A percentile compares a stretch with the other conserved stretches of the same genome.
These are phyloP conservation scores for Rhodomyrtus psidioides DNA, from an alignment of 441 rosid genomes.

Conservation along the genomic window DNA sequence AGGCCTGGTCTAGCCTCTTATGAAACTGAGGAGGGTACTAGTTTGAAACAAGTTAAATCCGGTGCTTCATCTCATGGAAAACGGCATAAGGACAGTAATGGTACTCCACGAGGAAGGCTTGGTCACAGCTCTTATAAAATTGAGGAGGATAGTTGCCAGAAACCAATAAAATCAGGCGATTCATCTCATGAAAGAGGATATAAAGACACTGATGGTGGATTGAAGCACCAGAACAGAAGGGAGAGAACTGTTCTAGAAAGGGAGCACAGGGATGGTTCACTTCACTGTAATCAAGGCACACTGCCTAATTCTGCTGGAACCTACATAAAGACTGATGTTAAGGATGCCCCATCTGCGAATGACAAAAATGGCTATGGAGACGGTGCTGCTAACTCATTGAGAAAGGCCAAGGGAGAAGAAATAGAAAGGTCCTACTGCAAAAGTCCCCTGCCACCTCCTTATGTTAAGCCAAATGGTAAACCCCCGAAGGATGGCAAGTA, in stretches of 20 bases:
- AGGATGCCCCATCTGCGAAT: slow-evolving; percentile 12
- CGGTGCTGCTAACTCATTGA: slow-evolving; percentile 9
- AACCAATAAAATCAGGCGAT: slow-evolving; percentile 35
- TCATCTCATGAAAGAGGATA: slow-evolving; percentile 32
- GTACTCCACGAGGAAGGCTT: slow-evolving; percentile 19
- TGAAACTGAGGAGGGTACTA: slow-evolving; percentile 31
- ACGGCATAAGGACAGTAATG: slow-evolving; percentile 15
- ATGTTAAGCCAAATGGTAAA: slow-evolving; percentile 53
- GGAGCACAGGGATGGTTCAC: slow-evolving; percentile 13
- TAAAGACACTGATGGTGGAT: slow-evolving; percentile 14
- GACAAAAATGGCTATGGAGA: slow-evolving; percentile 14
- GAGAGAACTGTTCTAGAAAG: slow-evolving; percentile 29
- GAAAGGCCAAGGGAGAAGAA: slow-evolving; percentile 25
- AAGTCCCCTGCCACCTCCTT: slow-evolving; percentile 75
- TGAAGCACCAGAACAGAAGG: slow-evolving; percentile 20
- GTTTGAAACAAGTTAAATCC: slow-evolving; percentile 31
- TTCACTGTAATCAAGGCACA: slow-evolving; percentile 12
- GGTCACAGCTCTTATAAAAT: slow-evolving; percentile 25
- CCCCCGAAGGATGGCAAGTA: slow-evolving; percentile 25
- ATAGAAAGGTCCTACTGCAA: slow-evolving; percentile 22
- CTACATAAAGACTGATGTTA: slow-evolving; percentile 20
- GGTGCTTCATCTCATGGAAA: slow-evolving; percentile 36
- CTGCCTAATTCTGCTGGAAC: slow-evolving; percentile 17
- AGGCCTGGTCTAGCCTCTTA: slow-evolving; percentile 22
- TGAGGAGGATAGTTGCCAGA: slow-evolving; percentile 31